Base-by-base conservation (phyloP, 345 rosid species). In the Eucalyptus erythrocorys region DNA sequence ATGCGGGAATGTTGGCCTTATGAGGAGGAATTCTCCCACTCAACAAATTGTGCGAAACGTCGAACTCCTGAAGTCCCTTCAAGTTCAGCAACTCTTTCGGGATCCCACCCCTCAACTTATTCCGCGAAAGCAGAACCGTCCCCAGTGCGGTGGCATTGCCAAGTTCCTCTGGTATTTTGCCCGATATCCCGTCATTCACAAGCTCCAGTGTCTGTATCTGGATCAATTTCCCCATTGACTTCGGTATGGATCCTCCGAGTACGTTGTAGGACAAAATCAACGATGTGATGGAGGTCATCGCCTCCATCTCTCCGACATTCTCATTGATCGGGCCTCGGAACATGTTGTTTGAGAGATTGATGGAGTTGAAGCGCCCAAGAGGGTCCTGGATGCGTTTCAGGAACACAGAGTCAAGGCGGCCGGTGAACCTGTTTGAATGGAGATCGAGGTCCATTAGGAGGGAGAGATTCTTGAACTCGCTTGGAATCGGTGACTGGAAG, bases 361-460 rank as follows among this genome's bases (percentile, higher is more conserved):
- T 92, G 32, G 92, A 91, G 89, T 92, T 93, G 85, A 86, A 94
- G 85, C 91, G 93, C 82, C 97, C 97, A 6, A 93, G 91, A 10
- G 94, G 93, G 24, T 91, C 91, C 43, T 51, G 84, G 22, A 92
- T 89, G 81, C 89, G 86, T 91, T 95, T 94, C 16, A 87, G 53
- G 64, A 94, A 93, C 27, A 95, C 89, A 7, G 87, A 55, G 27
- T 90, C 91, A 45, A 92, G 64, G 80, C 27, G 37, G 32, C 97
- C 95, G 6, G 71, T 87, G 37, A 94, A 90, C 82, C 90, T 92
- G 91, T 95, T 95, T 53, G 96, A 95, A 87, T 95, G 97, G 55
- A 94, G 94, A 89, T 94, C 96, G 86, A 95, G 94, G 90, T 93
- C 96, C 94, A 91, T 91, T n/a, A 94, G 92, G 51, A 92, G 90